A percentile compares a stretch with the other conserved stretches of the same genome.
Conservation (phyloP, 2,329 filamentous ascomycete species). For the Alternaria panax region DNA sequence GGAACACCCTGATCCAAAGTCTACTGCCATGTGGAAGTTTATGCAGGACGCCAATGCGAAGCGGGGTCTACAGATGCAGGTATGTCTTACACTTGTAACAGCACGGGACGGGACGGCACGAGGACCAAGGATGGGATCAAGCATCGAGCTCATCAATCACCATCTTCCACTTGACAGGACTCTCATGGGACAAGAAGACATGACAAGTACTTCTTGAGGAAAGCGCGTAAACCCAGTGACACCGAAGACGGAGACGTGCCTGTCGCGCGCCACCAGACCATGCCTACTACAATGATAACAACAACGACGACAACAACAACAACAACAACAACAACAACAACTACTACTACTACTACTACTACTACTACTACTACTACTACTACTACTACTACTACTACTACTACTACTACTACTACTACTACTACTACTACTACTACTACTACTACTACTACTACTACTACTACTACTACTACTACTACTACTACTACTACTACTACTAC, state of each 20-base stretch:
- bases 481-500: no score
- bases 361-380: no score
- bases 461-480: no score
- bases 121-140: neutral
- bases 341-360: no score
- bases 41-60: constrained; percentile 67
- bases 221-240: neutral
- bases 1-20: constrained; percentile 54
- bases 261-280: neutral
- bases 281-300: neutral
- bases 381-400: no score
- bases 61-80: constrained; percentile 65
- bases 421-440: no score
- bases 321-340: neutral
- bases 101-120: neutral
- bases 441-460: neutral
- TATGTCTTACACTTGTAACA: constrained; percentile 38
- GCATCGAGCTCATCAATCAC: neutral
- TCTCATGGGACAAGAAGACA: neutral
- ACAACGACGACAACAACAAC: no score
- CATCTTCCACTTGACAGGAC: neutral
- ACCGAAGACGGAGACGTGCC: neutral
- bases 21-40: constrained; percentile 56
- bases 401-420: no score
- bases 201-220: no score